Evolutionary conservation across 2,329 filamentous ascomycete genomes (phyloP).

Genomic region (Sphaceloma murrayae): DNA sequence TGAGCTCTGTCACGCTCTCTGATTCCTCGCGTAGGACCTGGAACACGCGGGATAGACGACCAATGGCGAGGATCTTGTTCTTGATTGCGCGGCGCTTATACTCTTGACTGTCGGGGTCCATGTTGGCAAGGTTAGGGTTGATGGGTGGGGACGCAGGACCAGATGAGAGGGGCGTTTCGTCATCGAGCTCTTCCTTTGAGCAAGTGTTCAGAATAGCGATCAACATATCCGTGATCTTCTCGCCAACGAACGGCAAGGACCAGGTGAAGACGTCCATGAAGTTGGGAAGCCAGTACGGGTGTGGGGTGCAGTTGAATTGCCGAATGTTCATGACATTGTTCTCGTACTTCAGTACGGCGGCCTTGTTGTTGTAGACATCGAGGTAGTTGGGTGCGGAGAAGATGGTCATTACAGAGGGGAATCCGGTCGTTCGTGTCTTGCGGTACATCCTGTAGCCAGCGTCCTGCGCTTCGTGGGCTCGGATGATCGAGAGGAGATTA

Average conservation of each 20-base stretch:
- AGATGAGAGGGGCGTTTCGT: conserved; percentile 63
- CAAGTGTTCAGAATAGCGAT: conserved; percentile 97
- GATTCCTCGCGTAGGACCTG: conserved; percentile 96
- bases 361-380: conserved; percentile 99
- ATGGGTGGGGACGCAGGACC: conserved; percentile 65
- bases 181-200: conserved; percentile 93
- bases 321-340: conserved; percentile 99
- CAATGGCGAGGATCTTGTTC: conserved; percentile 98
- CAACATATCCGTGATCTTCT: conserved; percentile 98
- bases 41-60: conserved; percentile 92
- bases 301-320: conserved; percentile 98
- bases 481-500: conserved; percentile 91
- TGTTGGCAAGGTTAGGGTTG: conserved; percentile 25
- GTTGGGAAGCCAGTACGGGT: conserved; percentile 98
- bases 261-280: conserved; percentile 99
- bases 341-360: conserved; percentile 96
- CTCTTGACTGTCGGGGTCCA: conserved; percentile 79
- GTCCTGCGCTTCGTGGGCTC: conserved; percentile 96
- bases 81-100: conserved; percentile 95
- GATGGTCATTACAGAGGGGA: conserved; percentile 99
- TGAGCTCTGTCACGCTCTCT: conserved; percentile 91
- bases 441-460: conserved; percentile 98
- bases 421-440: conserved; percentile 94
- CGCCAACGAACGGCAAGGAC: conserved; percentile 95
- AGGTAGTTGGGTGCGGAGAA: conserved; percentile 98